These are phyloP conservation scores for Cryphonectria japonica DNA, from an alignment of 2,329 filamentous ascomycete genomes.

Conservation along the genomic window DNA sequence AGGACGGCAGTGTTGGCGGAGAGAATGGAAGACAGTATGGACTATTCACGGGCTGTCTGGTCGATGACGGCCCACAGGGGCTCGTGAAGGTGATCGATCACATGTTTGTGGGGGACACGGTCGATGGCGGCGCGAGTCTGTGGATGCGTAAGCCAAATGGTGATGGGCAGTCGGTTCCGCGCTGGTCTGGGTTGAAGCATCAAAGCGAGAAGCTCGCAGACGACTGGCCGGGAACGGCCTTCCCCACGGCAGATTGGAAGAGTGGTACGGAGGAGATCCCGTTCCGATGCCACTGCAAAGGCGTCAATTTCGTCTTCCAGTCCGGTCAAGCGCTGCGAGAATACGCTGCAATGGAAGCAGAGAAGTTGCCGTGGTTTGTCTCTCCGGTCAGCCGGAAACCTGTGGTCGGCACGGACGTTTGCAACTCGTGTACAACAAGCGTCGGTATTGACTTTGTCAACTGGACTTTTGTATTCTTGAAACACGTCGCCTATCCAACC, in stretches of 20 bases:
- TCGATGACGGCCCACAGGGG: constrained; percentile 35
- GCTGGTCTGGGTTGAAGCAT: constrained; percentile 35
- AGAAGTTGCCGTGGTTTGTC: constrained; percentile 47
- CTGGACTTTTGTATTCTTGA: constrained; percentile 49
- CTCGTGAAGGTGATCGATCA: constrained; percentile 43
- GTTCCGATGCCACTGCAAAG: constrained; percentile 51
- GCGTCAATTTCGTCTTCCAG: constrained; percentile 47
- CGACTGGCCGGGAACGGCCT: constrained; percentile 32
- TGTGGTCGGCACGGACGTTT: constrained; percentile 47
- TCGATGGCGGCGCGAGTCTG: constrained; percentile 54
- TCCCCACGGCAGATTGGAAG: constrained; percentile 30
- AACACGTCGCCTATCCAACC: constrained; percentile 42
- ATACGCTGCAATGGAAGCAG: constrained; percentile 34
- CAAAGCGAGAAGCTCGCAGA: constrained; percentile 37
- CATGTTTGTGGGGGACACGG: constrained; percentile 53
- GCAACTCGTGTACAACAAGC: constrained; percentile 51
- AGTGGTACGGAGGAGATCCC: constrained; percentile 36
- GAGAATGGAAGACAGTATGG: constrained; percentile 32
- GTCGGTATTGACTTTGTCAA: constrained; percentile 47
- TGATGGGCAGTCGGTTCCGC: constrained; percentile 33
- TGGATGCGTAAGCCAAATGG: constrained; percentile 47
- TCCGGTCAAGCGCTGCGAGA: constrained; percentile 36
- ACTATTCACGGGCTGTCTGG: constrained; percentile 45
- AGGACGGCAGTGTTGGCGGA: constrained; percentile 19
- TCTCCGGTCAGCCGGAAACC: constrained; percentile 48